A percentile compares a stretch with the other conserved stretches of the same genome.
These are phyloP conservation scores for Lentinula detonsa DNA, from an alignment of 768 basidiomycete species.

Conservation along the genomic window DNA sequence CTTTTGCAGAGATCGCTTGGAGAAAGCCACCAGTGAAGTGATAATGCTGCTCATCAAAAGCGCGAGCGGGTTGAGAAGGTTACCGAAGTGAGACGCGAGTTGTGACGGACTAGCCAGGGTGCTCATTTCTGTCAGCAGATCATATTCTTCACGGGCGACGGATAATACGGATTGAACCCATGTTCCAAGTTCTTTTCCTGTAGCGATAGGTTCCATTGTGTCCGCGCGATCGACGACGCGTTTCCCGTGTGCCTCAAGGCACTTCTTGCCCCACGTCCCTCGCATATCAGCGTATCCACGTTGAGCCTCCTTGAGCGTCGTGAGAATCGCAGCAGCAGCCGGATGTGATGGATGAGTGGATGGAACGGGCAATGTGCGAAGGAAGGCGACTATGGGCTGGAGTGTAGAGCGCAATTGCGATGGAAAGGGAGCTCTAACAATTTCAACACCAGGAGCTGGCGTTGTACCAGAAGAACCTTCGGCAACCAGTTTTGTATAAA, in stretches of 20 bases:
- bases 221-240: slow-evolving; percentile 67
- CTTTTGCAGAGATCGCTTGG: slow-evolving; percentile 74
- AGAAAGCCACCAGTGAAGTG: slow-evolving; percentile 53
- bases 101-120: slow-evolving; percentile 47
- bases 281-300: slow-evolving; percentile 85
- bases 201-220: slow-evolving; percentile 54
- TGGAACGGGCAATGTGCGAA: slow-evolving; percentile 70
- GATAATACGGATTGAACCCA: slow-evolving; percentile 64
- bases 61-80: slow-evolving; percentile 61
- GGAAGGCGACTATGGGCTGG: slow-evolving; percentile 57
- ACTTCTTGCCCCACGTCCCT: slow-evolving; percentile 70
- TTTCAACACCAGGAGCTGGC: slow-evolving; percentile 51
- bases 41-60: slow-evolving; percentile 62
- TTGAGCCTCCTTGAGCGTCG: slow-evolving; percentile 71
- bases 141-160: slow-evolving; percentile 70
- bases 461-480: slow-evolving; percentile 78
- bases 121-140: slow-evolving; percentile 54
- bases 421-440: slow-evolving; percentile 49
- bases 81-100: slow-evolving; percentile 52
- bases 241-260: slow-evolving; percentile 66
- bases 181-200: slow-evolving; percentile 65
- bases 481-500: slow-evolving; percentile 86
- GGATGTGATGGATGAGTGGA: slow-evolving; percentile 82
- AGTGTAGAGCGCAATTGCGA: slow-evolving; percentile 46
- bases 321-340: slow-evolving; percentile 56